Evolutionary conservation across 495 filamentous ascomycete genomes (phyloP), one percentile per base, ranked within the genome.

Genomic region (Staphylotrichum longicolle): DNA sequence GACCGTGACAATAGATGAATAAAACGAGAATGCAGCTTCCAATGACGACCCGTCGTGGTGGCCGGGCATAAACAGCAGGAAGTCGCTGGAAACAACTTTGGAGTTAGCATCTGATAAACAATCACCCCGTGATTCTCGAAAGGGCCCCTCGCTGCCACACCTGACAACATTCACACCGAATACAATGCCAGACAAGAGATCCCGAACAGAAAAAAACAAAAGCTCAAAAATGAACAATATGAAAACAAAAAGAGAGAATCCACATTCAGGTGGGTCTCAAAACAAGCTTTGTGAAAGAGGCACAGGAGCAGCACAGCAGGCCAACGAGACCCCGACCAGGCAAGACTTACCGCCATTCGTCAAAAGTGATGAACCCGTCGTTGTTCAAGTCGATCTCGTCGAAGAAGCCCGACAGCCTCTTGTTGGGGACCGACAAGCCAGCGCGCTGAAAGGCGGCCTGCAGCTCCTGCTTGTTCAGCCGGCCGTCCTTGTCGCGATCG

Each of bases 261-360:
- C 54, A 63, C 65, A 40, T 3, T 12, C 41, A 27, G 54, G 56
- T 63, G 57, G 57, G 37, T 51, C 60, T 37, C 41, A 1, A 41
- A 40, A 40, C 47, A 2, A n/a, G 30, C 40, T 40, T 58, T 39
- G 2, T 3, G 30, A 50, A 54, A 10, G 54, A 8, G 41, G 56
- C 55, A 57, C 52, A 61, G 33, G 5, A 46, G n/a, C 10, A 51
- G 14, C 8, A 33, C 7, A 46, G 42, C 27, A 39, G 41, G 54
- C 39, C 46, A 60, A 63, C 40, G 39, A 41, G 11, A 58, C 12
- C 6, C 14, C 32, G 11, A 49, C 42, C 54, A 42, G 35, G 41
- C n/a, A 51, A 15, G 61, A 73, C 85, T 70, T 88, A 98, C 93
- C 94, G 90, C 94, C 94, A 98, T 79, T 98, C 94, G 58, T 89